phyloP scores from a whole-genome alignment of 2,329 filamentous ascomycete genomes.

The Trichoderma semiorbis region DNA sequence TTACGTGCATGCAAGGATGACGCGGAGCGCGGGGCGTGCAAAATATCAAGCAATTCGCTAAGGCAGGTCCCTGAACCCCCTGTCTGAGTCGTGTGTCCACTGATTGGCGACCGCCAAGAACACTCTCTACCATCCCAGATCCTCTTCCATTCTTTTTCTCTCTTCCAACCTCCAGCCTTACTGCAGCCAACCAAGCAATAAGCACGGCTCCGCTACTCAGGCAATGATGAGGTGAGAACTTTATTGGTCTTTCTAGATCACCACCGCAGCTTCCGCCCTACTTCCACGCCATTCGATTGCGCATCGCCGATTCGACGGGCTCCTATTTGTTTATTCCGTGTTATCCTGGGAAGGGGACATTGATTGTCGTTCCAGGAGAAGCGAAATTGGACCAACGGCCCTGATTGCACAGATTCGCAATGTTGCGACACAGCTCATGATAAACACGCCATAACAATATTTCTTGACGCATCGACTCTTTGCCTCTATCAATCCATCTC shows the following conservation, averaged over 20 bases:
- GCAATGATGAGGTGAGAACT: constrained; percentile 1
- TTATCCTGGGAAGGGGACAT: background rate
- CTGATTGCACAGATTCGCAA: background rate
- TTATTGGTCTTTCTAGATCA: background rate
- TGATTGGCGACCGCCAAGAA: background rate
- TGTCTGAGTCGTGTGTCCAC: background rate
- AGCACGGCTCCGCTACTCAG: background rate
- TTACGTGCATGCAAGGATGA: background rate
- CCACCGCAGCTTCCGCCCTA: background rate
- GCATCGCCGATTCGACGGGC: background rate
- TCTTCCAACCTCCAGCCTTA: background rate
- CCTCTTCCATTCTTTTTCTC: background rate
- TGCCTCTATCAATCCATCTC: background rate
- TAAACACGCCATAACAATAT: background rate
- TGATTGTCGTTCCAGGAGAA: background rate
- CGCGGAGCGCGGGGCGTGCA: background rate
- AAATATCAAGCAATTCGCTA: constrained; percentile 12
- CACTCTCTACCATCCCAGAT: background rate
- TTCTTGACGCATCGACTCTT: background rate
- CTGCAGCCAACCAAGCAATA: background rate
- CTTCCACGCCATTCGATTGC: background rate
- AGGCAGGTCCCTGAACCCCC: constrained; percentile 7
- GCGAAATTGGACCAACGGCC: background rate
- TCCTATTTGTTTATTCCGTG: background rate
- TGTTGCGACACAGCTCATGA: background rate